Evolutionary conservation across 768 basidiomycete genomes (phyloP).

Genomic region (Collybia nuda): DNA sequence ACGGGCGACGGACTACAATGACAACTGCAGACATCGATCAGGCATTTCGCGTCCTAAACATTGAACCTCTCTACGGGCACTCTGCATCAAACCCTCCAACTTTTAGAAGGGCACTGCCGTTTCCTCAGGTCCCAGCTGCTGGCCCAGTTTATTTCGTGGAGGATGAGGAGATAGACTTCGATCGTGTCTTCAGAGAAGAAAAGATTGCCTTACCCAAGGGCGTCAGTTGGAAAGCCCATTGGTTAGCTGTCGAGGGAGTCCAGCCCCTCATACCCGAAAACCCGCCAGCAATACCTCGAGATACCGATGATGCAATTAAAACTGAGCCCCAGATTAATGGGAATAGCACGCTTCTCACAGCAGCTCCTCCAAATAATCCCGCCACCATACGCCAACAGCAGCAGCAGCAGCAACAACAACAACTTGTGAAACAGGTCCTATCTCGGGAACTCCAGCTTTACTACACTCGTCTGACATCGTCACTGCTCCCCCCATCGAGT

Average conservation of each 20-base stretch:
- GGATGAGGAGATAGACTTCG: conserved; percentile 97
- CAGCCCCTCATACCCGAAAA: conserved; percentile 97
- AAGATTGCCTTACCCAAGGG: conserved; percentile 80
- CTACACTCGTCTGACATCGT: conserved; percentile 86
- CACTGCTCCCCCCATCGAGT: conserved; percentile 68
- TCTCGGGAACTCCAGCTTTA: conserved; percentile 94
- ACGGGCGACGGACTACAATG: conserved; percentile 87
- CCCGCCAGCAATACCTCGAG: conserved; percentile 64
- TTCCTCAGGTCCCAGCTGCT: conserved; percentile 46
- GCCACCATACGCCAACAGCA: conserved; percentile 37
- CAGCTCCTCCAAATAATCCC: conserved; percentile 9
- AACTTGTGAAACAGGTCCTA: conserved; percentile 88
- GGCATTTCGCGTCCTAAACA: conserved; percentile 91
- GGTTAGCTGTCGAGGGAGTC: conserved; percentile 97
- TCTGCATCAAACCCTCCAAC: conserved; percentile 60
- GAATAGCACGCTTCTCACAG: conserved; percentile 4
- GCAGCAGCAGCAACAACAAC: conserved; percentile 60
- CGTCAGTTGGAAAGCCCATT: conserved; percentile 90
- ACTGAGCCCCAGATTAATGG: conserved; percentile 23
- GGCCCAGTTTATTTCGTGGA: conserved; percentile 90
- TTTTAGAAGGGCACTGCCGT: conserved; percentile 61
- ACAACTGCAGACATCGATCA: conserved; percentile 91
- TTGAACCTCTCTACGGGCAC: conserved; percentile 93
- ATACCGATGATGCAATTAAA: conserved; percentile 30
- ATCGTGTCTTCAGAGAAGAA: conserved; percentile 84